Base-by-base conservation (phyloP, 768 basidiomycete species). In the Daedaleopsis sinensis region DNA sequence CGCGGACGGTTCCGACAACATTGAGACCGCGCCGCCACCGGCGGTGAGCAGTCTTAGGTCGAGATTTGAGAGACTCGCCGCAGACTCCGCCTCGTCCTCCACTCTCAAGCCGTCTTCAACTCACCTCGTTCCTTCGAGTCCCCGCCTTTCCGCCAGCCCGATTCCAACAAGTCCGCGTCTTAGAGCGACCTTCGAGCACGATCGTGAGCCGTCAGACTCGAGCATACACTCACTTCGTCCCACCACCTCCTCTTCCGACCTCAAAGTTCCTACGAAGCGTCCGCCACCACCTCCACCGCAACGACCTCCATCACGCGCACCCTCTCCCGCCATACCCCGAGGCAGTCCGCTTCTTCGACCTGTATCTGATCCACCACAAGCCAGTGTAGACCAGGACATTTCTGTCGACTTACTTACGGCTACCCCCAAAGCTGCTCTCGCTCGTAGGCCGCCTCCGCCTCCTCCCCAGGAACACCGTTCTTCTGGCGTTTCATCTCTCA, bases 1-100 rank as follows among this genome's bases (percentile, higher is more conserved):
- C 15, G 43, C 63, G 51, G 36, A 51, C 23, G n/a, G 61, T n/a
- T 55, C 61, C 39, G 67, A 68, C 50, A 63, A 80, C 63, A 77
- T 87, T 63, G 84, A 89, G 71, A 80, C 82, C 19, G 77, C 75
- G 4, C 79, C 86, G 39, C 77, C 81, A 18, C 83, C 84, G 42
- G 85, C 89, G 2, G 89, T 92, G 55, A 87, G 82, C 72, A 89
- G 80, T 61, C 78, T 93, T 18, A 83, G 83, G 48, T 89, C 87
- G 35, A 83, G 78, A 68, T 93, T 91, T 68, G 90, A 93, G 70
- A 82, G 85, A 66, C 74, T 90, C 24, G 86, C 89, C 4, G 76
- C 77, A 49, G 76, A 77, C 11, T 73, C 78, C 38, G 39, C 61
- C 37, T 43, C 70, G 44, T 19, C 63, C 11, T 8, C 57, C 3